Conservation (phyloP, 2,329 filamentous ascomycete species). For the Hypoxylon sp. region DNA sequence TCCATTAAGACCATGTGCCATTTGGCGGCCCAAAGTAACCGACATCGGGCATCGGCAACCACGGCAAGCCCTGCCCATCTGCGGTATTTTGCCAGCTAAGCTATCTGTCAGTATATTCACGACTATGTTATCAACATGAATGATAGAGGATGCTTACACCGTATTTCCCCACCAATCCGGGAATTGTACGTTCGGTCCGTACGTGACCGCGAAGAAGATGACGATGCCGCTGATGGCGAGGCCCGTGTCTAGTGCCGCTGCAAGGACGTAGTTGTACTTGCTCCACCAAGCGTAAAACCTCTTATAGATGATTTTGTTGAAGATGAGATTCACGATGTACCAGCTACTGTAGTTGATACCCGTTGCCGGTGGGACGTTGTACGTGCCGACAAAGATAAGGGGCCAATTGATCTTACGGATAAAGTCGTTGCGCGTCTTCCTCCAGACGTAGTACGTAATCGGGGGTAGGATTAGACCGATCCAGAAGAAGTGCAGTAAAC, state of each 20-base stretch:
- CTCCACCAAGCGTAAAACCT: slow-evolving; percentile 63
- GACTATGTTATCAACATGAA: neutral
- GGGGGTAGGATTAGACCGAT: slow-evolving; percentile 61
- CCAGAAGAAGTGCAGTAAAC: slow-evolving; percentile 66
- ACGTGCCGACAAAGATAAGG: slow-evolving; percentile 56
- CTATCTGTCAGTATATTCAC: slow-evolving; percentile 28
- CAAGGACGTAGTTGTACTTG: slow-evolving; percentile 60
- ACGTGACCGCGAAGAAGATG: slow-evolving; percentile 57
- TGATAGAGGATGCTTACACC: slow-evolving; percentile 47
- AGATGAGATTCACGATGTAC: slow-evolving; percentile 63
- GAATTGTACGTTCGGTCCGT: slow-evolving; percentile 53
- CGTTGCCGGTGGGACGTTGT: slow-evolving; percentile 58
- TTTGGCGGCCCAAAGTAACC: slow-evolving; percentile 55
- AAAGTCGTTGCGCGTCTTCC: slow-evolving; percentile 56
- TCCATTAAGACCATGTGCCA: slow-evolving; percentile 52
- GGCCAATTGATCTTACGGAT: slow-evolving; percentile 57
- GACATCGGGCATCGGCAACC: slow-evolving; percentile 52
- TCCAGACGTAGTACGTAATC: slow-evolving; percentile 60
- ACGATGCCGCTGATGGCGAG: slow-evolving; percentile 55
- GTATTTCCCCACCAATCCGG: slow-evolving; percentile 59
- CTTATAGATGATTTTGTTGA: slow-evolving; percentile 61
- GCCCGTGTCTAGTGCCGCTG: slow-evolving; percentile 54
- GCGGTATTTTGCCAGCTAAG: slow-evolving; percentile 55
- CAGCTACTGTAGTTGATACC: slow-evolving; percentile 56
- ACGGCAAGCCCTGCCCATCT: slow-evolving; percentile 53